Base-by-base conservation (phyloP, 2,329 filamentous ascomycete species). In the Ascochyta clinopodiicola region DNA sequence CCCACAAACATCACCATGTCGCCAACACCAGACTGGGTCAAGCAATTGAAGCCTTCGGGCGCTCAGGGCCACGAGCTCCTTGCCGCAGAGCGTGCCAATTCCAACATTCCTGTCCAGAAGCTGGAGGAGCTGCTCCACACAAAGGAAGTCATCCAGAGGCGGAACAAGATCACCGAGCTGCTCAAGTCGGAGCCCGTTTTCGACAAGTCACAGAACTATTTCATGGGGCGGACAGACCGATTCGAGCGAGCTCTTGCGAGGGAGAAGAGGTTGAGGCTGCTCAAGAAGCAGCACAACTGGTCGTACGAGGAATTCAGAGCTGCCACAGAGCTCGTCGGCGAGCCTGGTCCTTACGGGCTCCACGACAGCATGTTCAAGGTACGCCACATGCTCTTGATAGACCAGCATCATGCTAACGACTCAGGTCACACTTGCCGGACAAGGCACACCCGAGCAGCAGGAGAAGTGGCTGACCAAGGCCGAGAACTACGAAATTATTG, bases 161-260 rank as follows among this genome's bases (percentile, higher is more conserved):
- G 88, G 66, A 76, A 83, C 2, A 78, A 78, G 22, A 81, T 93
- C 25, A 77, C 91, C 6, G 77, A 82, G 43, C 81, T 91, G n/a
- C 81, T 93, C 5, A 79, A 87, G 64, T 73, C 81, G 0, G 88
- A 93, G 55, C 84, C 85, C 47, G 82, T 91, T 52, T 92, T 93
- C 63, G 88, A 92, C 76, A 93, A 92, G 78, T 86, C 86, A 3
- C 86, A 89, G 61, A 91, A 92, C 71, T 91, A 91, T 77, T 90
- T 90, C 72, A 82, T 85, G 62, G 88, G 89, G 37, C 81, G 90
- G 39, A 81, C 85, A 24, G 88, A 90, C 59, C 83, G 86, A 44
- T 87, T 92, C 67, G 84, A 90, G 70, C 84, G 83, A 31, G 84
- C 90, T 1, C 79, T 94, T 51, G 88, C 85, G 6, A 81, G 89